phyloP scores from a whole-genome alignment of 257 asterid species.

The Solanum habrochaites region DNA sequence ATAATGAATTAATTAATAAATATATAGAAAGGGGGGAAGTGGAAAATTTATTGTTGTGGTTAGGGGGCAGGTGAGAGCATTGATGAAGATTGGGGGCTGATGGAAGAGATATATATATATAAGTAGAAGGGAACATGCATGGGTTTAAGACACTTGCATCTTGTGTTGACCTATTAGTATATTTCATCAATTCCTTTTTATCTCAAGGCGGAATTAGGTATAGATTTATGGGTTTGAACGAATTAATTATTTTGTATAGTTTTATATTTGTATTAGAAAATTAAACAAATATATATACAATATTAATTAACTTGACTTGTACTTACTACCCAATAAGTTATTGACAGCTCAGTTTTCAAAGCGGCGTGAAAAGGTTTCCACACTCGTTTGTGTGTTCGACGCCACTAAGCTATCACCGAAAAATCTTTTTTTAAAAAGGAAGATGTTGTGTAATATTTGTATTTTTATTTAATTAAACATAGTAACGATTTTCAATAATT shows the following conservation, averaged over 20 bases:
- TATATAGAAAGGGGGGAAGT: background rate
- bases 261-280: no score
- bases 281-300: no score
- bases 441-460: no score
- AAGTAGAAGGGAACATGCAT: background rate
- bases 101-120: background rate
- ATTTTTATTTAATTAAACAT: no score
- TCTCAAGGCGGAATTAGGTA: no score
- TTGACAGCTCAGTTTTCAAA: no score
- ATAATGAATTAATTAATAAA: conserved; percentile 1
- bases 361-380: fast-evolving
- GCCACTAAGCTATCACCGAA: no score
- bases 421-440: no score
- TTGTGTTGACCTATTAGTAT: background rate
- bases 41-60: background rate
- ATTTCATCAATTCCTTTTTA: background rate
- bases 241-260: no score
- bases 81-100: conserved; percentile 11
- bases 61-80: conserved; percentile 35
- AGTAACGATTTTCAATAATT: no score
- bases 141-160: background rate
- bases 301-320: no score
- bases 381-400: no score
- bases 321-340: fast-evolving
- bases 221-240: fast-evolving